These are phyloP conservation scores for Orbilia javanica DNA, from an alignment of 2,329 filamentous ascomycete genomes.

Conservation along the genomic window DNA sequence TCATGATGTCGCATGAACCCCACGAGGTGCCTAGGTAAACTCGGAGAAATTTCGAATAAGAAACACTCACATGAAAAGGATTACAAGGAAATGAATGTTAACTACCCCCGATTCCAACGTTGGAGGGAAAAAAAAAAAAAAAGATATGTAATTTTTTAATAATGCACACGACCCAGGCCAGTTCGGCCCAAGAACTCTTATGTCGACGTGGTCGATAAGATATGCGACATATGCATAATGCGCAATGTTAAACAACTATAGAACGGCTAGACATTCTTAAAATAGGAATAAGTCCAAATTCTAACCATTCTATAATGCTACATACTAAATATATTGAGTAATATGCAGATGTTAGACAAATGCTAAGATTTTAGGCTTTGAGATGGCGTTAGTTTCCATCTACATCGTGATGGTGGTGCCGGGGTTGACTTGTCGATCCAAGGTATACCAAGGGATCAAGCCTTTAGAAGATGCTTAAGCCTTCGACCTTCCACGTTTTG, in stretches of 20 bases:
- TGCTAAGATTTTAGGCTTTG: not conserved
- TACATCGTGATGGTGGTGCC: not conserved
- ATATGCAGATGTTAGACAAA: not conserved
- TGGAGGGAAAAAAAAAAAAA: not conserved
- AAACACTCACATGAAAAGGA: not conserved
- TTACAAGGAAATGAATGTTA: no score
- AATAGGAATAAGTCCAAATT: not conserved
- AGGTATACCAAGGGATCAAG: not conserved
- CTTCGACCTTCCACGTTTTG: constrained; percentile 27
- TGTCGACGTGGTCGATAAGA: constrained; percentile 47
- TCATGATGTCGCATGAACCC: constrained; percentile 17
- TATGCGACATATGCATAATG: constrained; percentile 1
- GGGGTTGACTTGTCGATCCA: constrained; percentile 17
- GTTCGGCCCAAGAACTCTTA: not conserved
- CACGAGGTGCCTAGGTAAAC: constrained; percentile 19
- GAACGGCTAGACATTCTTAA: constrained; percentile 5
- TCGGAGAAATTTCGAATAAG: not conserved
- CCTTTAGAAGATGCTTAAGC: constrained; percentile 1
- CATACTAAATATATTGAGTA: not conserved
- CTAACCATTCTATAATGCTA: not conserved
- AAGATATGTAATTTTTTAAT: not conserved
- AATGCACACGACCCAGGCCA: not conserved
- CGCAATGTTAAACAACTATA: not conserved
- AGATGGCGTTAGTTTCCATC: not conserved
- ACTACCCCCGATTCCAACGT: no score